These are phyloP conservation scores for Hippophae rhamnoides DNA, from an alignment of 306 rosid species.

Conservation along the genomic window DNA sequence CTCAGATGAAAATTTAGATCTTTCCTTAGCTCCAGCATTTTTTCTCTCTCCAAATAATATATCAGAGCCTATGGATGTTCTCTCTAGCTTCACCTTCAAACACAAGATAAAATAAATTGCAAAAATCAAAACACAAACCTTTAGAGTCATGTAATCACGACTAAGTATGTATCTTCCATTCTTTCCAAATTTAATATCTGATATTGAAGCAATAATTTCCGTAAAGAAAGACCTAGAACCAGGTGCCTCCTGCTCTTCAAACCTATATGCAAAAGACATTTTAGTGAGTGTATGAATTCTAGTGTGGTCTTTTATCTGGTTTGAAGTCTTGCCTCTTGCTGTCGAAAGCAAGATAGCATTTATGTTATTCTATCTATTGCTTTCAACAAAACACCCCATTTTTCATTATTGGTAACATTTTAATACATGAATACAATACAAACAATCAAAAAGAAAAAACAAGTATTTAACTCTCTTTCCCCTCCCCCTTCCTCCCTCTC, in stretches of 20 bases:
- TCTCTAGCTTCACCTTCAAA: background rate
- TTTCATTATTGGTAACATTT: too few relatives aligned
- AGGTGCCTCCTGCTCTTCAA: slow-evolving; percentile 93
- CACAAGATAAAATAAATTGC: background rate
- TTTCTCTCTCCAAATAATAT: too few relatives aligned
- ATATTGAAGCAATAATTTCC: slow-evolving; percentile 94
- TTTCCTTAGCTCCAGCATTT: too few relatives aligned
- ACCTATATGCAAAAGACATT: slow-evolving; percentile 39
- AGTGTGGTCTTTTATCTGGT: background rate
- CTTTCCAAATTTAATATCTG: slow-evolving; percentile 88
- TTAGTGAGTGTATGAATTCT: slow-evolving; percentile 13
- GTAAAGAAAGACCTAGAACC: slow-evolving; percentile 97
- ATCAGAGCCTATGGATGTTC: background rate
- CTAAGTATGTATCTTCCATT: slow-evolving; percentile 90
- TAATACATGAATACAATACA: too few relatives aligned
- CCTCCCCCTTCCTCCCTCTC: too few relatives aligned
- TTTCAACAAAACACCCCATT: too few relatives aligned
- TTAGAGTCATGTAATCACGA: slow-evolving; percentile 98
- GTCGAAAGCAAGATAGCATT: background rate
- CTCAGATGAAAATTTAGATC: too few relatives aligned
- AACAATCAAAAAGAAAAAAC: too few relatives aligned
- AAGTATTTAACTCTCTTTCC: too few relatives aligned
- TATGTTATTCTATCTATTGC: too few relatives aligned
- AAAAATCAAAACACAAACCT: slow-evolving; percentile 47
- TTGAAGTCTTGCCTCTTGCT: background rate